Percentiles rank a stretch among this genome's conserved stretches.
These are phyloP conservation scores for Alternaria tenuissima DNA, from an alignment of 2,329 filamentous ascomycete genomes.

Conservation along the genomic window DNA sequence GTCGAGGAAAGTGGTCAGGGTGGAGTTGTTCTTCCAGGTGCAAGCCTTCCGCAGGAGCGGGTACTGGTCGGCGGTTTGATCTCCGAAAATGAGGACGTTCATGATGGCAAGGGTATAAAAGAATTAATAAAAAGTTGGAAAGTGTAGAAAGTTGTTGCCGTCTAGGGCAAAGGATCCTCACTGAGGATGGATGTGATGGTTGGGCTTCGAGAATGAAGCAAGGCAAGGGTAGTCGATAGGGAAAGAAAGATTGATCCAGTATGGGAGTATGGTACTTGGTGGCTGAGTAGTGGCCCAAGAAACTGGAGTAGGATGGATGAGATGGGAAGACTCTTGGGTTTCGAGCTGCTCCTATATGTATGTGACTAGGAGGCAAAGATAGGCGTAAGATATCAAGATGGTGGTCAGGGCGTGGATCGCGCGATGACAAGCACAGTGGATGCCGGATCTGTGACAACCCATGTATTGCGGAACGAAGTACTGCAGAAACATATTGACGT, in stretches of 20 bases:
- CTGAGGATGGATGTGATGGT: constrained; percentile 3
- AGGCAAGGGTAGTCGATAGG: constrained; percentile 20
- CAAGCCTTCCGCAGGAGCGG: constrained; percentile 63
- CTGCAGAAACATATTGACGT: constrained; percentile 53
- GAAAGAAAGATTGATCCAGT: constrained; percentile 23
- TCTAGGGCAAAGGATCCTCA: constrained; percentile 11
- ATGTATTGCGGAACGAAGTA: constrained; percentile 52
- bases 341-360: constrained; percentile 48
- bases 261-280: constrained; percentile 20
- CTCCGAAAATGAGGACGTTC: constrained; percentile 71
- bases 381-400: constrained; percentile 35
- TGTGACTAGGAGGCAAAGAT: constrained; percentile 31
- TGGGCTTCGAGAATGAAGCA: constrained; percentile 13
- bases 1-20: constrained; percentile 70
- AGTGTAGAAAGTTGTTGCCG: constrained; percentile 10
- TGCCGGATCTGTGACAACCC: constrained; percentile 50
- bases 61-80: constrained; percentile 74
- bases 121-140: constrained; percentile 24
- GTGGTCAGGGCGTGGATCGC: constrained; percentile 45
- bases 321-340: constrained; percentile 31
- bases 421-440: constrained; percentile 47
- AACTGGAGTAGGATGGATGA: constrained; percentile 36
- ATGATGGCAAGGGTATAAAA: constrained; percentile 45
- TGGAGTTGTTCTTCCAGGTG: constrained; percentile 61
- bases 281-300: constrained; percentile 32